These are phyloP conservation scores for Solanum chmielewskii DNA, from an alignment of 257 asterid genomes.

Conservation along the genomic window DNA sequence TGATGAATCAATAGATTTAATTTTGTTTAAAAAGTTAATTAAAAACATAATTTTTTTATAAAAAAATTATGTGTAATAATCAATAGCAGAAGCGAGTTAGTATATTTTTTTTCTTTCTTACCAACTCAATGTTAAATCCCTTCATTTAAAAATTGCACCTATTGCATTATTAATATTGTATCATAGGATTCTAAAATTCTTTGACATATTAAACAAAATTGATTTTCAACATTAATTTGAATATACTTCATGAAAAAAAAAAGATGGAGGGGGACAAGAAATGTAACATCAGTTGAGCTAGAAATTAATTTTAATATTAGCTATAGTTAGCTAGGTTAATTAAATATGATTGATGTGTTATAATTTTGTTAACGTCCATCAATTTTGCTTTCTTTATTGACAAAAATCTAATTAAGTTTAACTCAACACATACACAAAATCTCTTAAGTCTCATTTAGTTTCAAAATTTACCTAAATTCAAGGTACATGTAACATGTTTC, in stretches of 20 bases:
- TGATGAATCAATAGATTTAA: no score
- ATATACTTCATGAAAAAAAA: neutral
- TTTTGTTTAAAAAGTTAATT: no score
- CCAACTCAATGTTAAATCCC: neutral
- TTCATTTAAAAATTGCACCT: neutral
- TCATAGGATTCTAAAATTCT: neutral
- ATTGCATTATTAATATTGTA: neutral
- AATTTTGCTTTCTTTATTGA: neutral
- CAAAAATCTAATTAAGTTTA: neutral
- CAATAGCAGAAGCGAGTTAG: neutral
- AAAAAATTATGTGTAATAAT: neutral
- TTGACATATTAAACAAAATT: neutral
- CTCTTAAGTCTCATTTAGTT: neutral
- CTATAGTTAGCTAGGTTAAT: neutral
- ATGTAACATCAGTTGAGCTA: neutral
- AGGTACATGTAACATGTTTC: neutral
- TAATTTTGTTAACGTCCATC: neutral
- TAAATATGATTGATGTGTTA: neutral
- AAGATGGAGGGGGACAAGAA: neutral
- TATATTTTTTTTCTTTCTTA: no score
- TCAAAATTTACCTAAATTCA: neutral
- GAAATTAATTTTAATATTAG: neutral
- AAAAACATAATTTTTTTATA: neutral
- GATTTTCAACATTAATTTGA: neutral
- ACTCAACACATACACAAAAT: neutral